phyloP scores from a whole-genome alignment of 345 rosid genomes.

The Linum tenue region DNA sequence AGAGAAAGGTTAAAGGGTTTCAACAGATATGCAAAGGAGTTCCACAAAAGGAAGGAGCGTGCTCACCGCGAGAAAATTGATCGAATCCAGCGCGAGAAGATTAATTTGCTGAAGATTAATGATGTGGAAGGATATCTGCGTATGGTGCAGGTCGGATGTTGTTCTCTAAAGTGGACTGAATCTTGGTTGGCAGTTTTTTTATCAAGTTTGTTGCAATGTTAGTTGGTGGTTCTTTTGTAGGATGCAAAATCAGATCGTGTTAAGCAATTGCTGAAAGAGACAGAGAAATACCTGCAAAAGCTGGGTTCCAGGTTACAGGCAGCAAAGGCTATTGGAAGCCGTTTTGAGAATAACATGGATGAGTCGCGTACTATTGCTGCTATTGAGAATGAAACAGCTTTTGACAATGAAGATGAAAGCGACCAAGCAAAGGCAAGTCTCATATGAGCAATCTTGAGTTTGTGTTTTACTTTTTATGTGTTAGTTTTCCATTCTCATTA shows the following conservation, averaged over 20 bases:
- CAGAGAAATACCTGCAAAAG: constrained; percentile 86
- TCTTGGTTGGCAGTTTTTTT: not conserved
- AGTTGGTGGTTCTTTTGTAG: constrained; percentile 23
- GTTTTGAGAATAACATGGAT: constrained; percentile 56
- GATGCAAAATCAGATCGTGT: constrained; percentile 96
- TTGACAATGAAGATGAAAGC: constrained; percentile 79
- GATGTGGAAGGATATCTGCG: constrained; percentile 96
- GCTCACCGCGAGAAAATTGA: constrained; percentile 82
- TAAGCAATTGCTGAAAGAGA: constrained; percentile 76
- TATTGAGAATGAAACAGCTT: constrained; percentile 47
- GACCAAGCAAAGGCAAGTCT: constrained; percentile 80
- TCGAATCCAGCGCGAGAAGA: constrained; percentile 92
- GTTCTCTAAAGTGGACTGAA: constrained; percentile 13
- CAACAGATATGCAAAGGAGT: constrained; percentile 80
- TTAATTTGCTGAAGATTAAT: constrained; percentile 80
- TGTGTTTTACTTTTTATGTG: not conserved
- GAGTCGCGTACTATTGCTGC: constrained; percentile 34
- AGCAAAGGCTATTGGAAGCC: constrained; percentile 48
- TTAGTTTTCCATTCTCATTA: constrained; percentile 2
- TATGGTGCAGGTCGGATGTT: constrained; percentile 72
- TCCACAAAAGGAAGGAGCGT: constrained; percentile 87
- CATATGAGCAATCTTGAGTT: constrained; percentile 12
- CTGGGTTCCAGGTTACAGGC: constrained; percentile 76
- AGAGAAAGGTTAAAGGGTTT: constrained; percentile 88
- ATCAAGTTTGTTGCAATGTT: constrained; percentile 12